Evolutionary conservation across 306 rosid genomes (phyloP), one percentile per base, ranked within the genome.

Genomic region (Quillaja saponaria): DNA sequence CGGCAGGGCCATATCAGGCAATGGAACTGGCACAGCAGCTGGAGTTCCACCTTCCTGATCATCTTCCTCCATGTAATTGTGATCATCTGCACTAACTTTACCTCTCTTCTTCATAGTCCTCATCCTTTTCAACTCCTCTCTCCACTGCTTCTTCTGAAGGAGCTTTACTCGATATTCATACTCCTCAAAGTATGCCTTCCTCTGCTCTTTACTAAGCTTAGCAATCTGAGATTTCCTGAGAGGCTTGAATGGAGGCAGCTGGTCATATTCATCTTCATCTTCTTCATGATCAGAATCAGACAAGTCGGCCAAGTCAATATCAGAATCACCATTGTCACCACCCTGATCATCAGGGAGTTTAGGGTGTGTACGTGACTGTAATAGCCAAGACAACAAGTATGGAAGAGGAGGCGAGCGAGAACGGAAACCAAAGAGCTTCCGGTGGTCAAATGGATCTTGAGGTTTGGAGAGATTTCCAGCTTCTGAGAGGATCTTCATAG

Each of bases 171-270:
- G 85, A 71, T 94, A 94, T 10, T 94, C 99, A 37, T 87, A 94
- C 84, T 94, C 99, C 79, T 94, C 99, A 62, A 81, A 50, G 62
- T 94, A 94, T 21, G 96, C 97, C 67, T 83, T 87, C 67, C 49
- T 74, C 79, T 94, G 99, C 69, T 89, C 96, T 69, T 47, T 78
- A 74, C 80, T 85, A 62, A 94, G 99, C 84, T 80, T 87, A 60
- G 85, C 84, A 83, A 94, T 33, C 78, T 94, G 99, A 54, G 87
- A 58, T 55, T 87, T 94, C 80, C 63, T 94, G 48, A 94, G 90
- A 66, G 99, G 97, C 80, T 85, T 94, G 81, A 94, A 94, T 45
- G 96, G 89, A 0, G 95, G 99, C 69, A 94, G 95, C 80, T 87
- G 99, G 69, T 89, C 99, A 71, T 79, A 87, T 73, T 94, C 99